Evolutionary conservation across 2,329 filamentous ascomycete genomes (phyloP), one percentile per base, ranked within the genome.

Genomic region (Colletotrichum zoysiae): DNA sequence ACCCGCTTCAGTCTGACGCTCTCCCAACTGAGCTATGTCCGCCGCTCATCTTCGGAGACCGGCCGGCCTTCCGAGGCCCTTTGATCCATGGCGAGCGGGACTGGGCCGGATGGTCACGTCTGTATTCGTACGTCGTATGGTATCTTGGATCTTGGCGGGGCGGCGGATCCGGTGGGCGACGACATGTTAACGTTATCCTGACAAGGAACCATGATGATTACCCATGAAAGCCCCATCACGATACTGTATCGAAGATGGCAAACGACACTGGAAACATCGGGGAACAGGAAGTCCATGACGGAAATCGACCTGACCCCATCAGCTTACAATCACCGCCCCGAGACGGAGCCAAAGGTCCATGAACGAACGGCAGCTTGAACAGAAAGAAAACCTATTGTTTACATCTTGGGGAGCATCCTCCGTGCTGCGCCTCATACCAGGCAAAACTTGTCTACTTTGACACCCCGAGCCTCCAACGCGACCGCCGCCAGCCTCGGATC

Each of bases 11-110:
- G 48, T 64, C 61, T 64, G 61, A 64, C 61, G 61, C 61, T 64
- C 61, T 64, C 61, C 61, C 61, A 64, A 64, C 61, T 64, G 61
- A 64, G 61, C 61, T 64, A 64, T 64, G 61, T 55, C 61, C 61
- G 61, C 61, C 61, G 61, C 14, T 16, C 48, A 44, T 64, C 61
- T 64, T 64, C 61, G 35, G 23, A n/a, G 2, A 8, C 12, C 6
- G 2, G 1, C 0, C 5, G 1, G 0, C 5, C 5, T n/a, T 42
- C 16, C 18, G 5, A 16, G 61, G n/a, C 33, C 33, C 18, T 8
- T 55, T 53, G 12, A 44, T 30, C 5, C 48, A 18, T 40, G 16
- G 33, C 4, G 18, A 20, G 33, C 4, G 18, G 14, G n/a, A 23
- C 16, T 30, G 30, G 44, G 16, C 8, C 7, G 5, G 23, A 42